Evolutionary conservation across 2,329 filamentous ascomycete species (phyloP).

Genomic region (Arthrobotrys iridis): DNA sequence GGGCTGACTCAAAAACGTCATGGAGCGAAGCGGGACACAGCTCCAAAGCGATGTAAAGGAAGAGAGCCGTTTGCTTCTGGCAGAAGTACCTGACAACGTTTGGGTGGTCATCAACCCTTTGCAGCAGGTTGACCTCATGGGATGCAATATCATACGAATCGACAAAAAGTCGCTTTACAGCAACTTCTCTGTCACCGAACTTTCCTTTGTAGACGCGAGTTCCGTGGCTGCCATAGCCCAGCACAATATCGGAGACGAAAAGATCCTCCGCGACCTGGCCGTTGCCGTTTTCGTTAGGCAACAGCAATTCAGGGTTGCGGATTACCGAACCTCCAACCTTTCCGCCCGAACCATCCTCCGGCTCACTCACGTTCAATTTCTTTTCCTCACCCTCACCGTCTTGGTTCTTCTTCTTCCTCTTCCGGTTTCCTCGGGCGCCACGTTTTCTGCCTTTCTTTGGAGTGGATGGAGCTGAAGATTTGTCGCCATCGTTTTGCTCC

Average conservation of each 20-base stretch:
- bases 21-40: slow-evolving; percentile 92
- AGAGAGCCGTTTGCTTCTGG: slow-evolving; percentile 85
- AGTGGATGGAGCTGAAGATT: slow-evolving; percentile 37
- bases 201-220: slow-evolving; percentile 95
- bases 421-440: slow-evolving; percentile 58
- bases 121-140: slow-evolving; percentile 87
- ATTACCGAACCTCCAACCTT: slow-evolving; percentile 60
- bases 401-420: slow-evolving; percentile 56
- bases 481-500: slow-evolving; percentile 49
- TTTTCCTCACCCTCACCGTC: slow-evolving; percentile 58
- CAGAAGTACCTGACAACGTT: slow-evolving; percentile 98
- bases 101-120: slow-evolving; percentile 93
- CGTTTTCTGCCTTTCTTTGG: slow-evolving; percentile 57
- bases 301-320: slow-evolving; percentile 42
- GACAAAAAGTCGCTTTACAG: slow-evolving; percentile 95
- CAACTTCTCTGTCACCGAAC: slow-evolving; percentile 91
- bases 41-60: slow-evolving; percentile 95
- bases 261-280: slow-evolving; percentile 66
- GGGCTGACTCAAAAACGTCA: slow-evolving; percentile 81
- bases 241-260: slow-evolving; percentile 60
- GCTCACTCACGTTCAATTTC: slow-evolving; percentile 56
- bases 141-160: slow-evolving; percentile 96
- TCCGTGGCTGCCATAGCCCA: slow-evolving; percentile 88
- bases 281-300: slow-evolving; percentile 66
- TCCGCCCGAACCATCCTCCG: slow-evolving; percentile 55